Evolutionary conservation across 495 filamentous ascomycete species (phyloP).

Genomic region (Neurospora sp.): DNA sequence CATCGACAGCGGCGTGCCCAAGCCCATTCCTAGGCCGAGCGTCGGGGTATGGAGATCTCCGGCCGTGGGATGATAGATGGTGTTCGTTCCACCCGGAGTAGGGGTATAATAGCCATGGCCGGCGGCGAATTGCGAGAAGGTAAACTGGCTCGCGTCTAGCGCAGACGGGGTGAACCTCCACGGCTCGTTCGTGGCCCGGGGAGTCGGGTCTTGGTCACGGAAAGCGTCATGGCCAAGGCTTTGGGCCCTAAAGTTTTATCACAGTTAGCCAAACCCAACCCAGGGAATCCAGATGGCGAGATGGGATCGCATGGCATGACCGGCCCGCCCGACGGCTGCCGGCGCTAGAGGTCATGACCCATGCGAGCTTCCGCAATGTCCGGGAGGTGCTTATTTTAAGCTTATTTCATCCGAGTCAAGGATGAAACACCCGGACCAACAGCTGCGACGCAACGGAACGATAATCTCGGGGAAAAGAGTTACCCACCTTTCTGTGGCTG

Average conservation of each 20-base stretch:
- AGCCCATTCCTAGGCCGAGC: slow-evolving; percentile 46
- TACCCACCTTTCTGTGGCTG: slow-evolving; percentile 42
- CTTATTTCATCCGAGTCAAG: background rate
- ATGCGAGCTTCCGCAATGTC: background rate
- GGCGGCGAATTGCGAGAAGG: slow-evolving; percentile 58
- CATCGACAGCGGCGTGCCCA: slow-evolving; percentile 79
- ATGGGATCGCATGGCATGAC: background rate
- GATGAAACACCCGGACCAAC: background rate
- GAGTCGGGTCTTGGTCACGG: slow-evolving; percentile 74
- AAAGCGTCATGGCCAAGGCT: slow-evolving; percentile 37
- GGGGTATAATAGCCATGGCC: slow-evolving; percentile 87
- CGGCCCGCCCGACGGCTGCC: background rate
- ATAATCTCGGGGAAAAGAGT: background rate
- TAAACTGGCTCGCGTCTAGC: slow-evolving; percentile 73
- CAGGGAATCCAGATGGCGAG: background rate
- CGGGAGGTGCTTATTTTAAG: background rate
- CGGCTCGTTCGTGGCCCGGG: slow-evolving; percentile 61
- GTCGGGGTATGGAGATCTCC: slow-evolving; percentile 87
- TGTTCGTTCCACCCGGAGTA: slow-evolving; percentile 74
- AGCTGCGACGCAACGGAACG: background rate
- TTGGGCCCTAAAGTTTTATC: slow-evolving; percentile 21
- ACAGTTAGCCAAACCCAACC: slow-evolving; percentile 2
- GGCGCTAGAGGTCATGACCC: background rate
- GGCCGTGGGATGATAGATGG: slow-evolving; percentile 70
- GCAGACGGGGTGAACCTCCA: slow-evolving; percentile 82